These are phyloP conservation scores for Mucor ambiguus DNA, from an alignment of 371 early-diverging fungal species.

Conservation along the genomic window DNA sequence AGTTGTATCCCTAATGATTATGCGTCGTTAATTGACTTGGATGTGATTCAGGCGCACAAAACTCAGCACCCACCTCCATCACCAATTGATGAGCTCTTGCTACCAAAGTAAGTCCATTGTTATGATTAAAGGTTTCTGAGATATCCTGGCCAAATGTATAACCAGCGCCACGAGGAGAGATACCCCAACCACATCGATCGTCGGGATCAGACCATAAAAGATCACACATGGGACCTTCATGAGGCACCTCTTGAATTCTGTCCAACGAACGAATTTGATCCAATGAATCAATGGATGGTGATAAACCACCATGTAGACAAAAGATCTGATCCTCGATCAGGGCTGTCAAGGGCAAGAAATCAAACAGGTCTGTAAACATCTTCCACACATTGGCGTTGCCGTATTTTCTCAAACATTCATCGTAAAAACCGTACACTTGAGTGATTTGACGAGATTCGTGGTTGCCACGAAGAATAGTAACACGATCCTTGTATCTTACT, in stretches of 20 bases:
- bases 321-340: constrained; percentile 79
- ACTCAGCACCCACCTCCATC: constrained; percentile 39
- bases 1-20: constrained; percentile 84
- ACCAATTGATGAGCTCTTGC: constrained; percentile 98
- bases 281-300: constrained; percentile 95
- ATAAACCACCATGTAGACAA: constrained; percentile 99
- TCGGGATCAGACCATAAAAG: constrained; percentile 99
- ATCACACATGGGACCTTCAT: constrained; percentile 98
- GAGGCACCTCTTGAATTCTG: constrained; percentile 98
- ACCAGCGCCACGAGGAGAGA: constrained; percentile 97
- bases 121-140: constrained; percentile 96
- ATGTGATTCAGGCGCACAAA: background rate
- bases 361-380: constrained; percentile 98
- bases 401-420: constrained; percentile 91
- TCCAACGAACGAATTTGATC: constrained; percentile 98
- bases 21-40: background rate
- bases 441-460: constrained; percentile 99
- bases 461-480: constrained; percentile 98
- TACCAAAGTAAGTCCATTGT: constrained; percentile 93
- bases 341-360: constrained; percentile 96
- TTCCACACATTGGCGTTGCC: constrained; percentile 99
- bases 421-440: constrained; percentile 99
- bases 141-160: constrained; percentile 99
- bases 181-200: constrained; percentile 96
- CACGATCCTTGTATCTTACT: constrained; percentile 95